Base-by-base conservation (phyloP, 148 eudicot species). In the Dianthus caryophyllus region DNA sequence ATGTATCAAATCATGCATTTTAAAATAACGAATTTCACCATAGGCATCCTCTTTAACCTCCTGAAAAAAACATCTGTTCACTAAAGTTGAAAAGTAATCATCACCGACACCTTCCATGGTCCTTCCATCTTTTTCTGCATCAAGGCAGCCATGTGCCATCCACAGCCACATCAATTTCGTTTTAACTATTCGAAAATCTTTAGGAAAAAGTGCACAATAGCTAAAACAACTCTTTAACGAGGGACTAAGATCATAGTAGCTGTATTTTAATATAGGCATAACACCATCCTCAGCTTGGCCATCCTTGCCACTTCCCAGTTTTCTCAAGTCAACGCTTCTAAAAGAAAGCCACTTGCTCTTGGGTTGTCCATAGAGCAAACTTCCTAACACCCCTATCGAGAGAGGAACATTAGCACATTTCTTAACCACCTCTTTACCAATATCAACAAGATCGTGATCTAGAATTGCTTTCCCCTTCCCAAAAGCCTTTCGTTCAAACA, bases 1-100 rank as follows among this genome's bases (percentile, higher is more conserved):
- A 66, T 81, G 81, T 15, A 79, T 64, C 59, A 78, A 68, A 58
- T 78, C 81, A 17, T 84, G 87, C 75, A 81, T 81, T 58, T 69
- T 78, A 33, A 33, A 3, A 33, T 3, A 33, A 46, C 64, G 75
- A 6, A 74, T 21, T 6, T 71, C 43, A 22, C 71, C 76, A 21
- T 2, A 61, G 2, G 9, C 39, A 66, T 71, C 75, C 30, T 12
- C 39, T 43, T 0, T 8, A 1, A 31, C 51, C 20, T 73, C 69
- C 60, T 84, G 88, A 27, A 79, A 64, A 20, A 81, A 74, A 44
- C 77, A 76, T 56, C 73, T 74, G 8, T 65, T 52, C 9, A 74
- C 18, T 22, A 84, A 66, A 48, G 36, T 43, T 43, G 44, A 61
- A 36, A 81, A 76, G 41, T 72, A 74, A 4, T 56, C 46, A 11